phyloP scores from a whole-genome alignment of 805 yeast species.

The Grigorovia humatica region DNA sequence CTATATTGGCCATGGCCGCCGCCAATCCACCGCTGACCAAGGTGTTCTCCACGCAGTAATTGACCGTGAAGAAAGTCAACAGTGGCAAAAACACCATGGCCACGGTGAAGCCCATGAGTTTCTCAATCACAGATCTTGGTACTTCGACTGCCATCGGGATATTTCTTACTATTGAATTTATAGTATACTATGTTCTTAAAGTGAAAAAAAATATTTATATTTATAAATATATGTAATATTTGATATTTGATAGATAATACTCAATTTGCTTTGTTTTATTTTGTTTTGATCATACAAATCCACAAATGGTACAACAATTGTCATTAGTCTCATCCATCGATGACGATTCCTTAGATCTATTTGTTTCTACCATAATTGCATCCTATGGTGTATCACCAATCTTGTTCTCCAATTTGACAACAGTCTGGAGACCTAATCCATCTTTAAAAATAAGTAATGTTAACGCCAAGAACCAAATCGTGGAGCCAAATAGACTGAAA shows the following conservation, averaged over 20 bases:
- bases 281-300: no score
- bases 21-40: constrained; percentile 71
- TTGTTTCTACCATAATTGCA: constrained; percentile 21
- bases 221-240: no score
- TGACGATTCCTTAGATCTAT: constrained; percentile 22
- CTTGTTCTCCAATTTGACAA: constrained; percentile 18
- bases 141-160: constrained; percentile 32
- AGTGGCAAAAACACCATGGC: constrained; percentile 68
- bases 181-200: no score
- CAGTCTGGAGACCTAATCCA: constrained; percentile 24
- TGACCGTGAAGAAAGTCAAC: constrained; percentile 47
- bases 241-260: no score
- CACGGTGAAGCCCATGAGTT: constrained; percentile 62
- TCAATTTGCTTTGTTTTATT: no score
- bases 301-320: constrained; percentile 26
- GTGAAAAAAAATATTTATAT: background rate
- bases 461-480: constrained; percentile 24
- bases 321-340: constrained; percentile 22
- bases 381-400: constrained; percentile 25
- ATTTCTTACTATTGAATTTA: no score
- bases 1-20: constrained; percentile 65
- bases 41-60: constrained; percentile 38
- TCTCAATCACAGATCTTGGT: constrained; percentile 45
- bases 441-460: constrained; percentile 16
- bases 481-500: constrained; percentile 25